Evolutionary conservation across 106 monocot species (phyloP), one percentile per base, ranked within the genome.

Genomic region (Narthecium ossifragum): DNA sequence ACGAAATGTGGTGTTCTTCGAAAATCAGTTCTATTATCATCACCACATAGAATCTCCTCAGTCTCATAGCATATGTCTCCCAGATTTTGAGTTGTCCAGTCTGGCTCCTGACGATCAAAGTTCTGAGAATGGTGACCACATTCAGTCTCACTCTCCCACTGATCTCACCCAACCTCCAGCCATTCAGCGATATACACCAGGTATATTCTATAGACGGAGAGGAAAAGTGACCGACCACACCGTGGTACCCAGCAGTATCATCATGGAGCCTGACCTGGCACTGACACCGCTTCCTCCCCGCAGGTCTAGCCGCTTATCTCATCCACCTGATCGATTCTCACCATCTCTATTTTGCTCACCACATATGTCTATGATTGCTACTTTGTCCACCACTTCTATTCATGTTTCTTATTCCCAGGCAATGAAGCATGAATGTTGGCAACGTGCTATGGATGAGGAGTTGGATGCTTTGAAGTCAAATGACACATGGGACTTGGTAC

Each of bases 371-470:
- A 1, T 31, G n/a, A 6, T 57, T 57, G 14, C 29, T 20, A 20
- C 31, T 15, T 22, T 17, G 31, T 18, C 33, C 14, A 17, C 57
- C 20, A 20, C 22, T 5, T 3, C 6, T 9, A 34, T 57, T 14
- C 22, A 30, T 11, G 9, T 28, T 28, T 22, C 53, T 28, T 25
- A 27, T 27, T 2, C 2, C 9, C 6, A 27, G 4, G 53, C 26
- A 25, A 0, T 23, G 1, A 8, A 25, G 6, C 17, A 23, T 11
- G 1, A 1, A 4, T 20, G 39, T 11, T 62, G 31, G 18, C 46
- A 27, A 21, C 5, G 21, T 18, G 46, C 47, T 5, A 62, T 62
- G 29, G 36, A 34, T 34, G 61, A 62, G 27, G 30, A 48, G 18
- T 47, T 39, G 32, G 3, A 6, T 5, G 23, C 61, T 6, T 23